Evolutionary conservation across 2,329 filamentous ascomycete genomes (phyloP).

Genomic region (Cladosporium sp.): DNA sequence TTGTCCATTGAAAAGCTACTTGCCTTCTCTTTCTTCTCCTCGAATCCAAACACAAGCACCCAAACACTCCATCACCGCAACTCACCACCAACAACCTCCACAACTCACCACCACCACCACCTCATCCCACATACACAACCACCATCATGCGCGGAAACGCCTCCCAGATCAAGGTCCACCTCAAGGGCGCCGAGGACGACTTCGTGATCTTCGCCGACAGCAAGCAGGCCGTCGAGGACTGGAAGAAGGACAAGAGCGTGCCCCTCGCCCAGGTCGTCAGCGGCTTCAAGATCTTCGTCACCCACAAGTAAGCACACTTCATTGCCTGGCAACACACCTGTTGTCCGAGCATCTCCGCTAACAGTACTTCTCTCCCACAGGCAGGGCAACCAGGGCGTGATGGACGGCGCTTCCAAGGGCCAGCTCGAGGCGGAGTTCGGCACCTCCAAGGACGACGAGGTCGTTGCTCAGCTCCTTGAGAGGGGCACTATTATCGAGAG

Average conservation of each 20-base stretch:
- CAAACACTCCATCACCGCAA: slow-evolving; percentile 1
- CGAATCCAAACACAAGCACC: slow-evolving; percentile 3
- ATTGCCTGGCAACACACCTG: background rate
- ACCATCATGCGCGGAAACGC: slow-evolving; percentile 56
- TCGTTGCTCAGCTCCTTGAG: slow-evolving; percentile 74
- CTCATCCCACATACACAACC: slow-evolving; percentile 21
- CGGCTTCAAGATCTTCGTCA: slow-evolving; percentile 82
- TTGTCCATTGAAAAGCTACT: slow-evolving; percentile 6
- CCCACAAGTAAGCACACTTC: slow-evolving; percentile 64
- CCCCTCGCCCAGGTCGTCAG: slow-evolving; percentile 80
- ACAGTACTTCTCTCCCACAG: slow-evolving; percentile 38
- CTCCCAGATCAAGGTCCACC: slow-evolving; percentile 71
- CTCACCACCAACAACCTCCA: background rate
- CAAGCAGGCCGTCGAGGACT: slow-evolving; percentile 63
- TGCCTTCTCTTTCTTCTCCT: background rate
- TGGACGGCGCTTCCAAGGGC: slow-evolving; percentile 68
- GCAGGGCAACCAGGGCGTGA: slow-evolving; percentile 76
- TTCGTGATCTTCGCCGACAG: slow-evolving; percentile 62
- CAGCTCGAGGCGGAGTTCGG: slow-evolving; percentile 82
- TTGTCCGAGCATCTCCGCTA: background rate
- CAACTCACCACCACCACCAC: slow-evolving; percentile 34
- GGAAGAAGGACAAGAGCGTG: slow-evolving; percentile 71
- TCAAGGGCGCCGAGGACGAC: slow-evolving; percentile 67
- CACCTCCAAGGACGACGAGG: slow-evolving; percentile 70
- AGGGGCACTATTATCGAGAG: slow-evolving; percentile 62